Evolutionary conservation across 495 filamentous ascomycete genomes (phyloP).

Genomic region (Parmelia sp.): DNA sequence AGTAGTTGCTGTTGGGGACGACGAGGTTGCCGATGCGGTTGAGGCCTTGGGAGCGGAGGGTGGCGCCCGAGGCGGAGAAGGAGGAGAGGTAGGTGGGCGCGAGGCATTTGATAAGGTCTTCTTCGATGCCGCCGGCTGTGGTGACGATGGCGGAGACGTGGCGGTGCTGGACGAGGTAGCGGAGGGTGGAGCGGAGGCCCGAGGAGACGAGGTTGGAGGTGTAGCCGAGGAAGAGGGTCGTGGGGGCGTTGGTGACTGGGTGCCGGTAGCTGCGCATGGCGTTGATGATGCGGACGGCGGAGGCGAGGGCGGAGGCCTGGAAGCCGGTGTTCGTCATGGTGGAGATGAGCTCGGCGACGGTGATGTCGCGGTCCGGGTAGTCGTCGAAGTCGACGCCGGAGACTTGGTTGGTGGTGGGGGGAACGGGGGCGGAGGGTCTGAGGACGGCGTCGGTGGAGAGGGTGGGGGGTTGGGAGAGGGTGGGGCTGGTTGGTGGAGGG

Average conservation of each 20-base stretch:
- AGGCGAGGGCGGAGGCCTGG: slow-evolving; percentile 77
- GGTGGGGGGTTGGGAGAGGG: slow-evolving; percentile 38
- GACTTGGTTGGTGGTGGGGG: slow-evolving; percentile 63
- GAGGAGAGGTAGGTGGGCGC: slow-evolving; percentile 86
- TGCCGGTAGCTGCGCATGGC: slow-evolving; percentile 85
- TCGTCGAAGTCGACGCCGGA: slow-evolving; percentile 86
- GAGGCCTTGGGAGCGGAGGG: slow-evolving; percentile 71
- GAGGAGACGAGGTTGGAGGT: slow-evolving; percentile 96
- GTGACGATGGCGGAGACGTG: slow-evolving; percentile 91
- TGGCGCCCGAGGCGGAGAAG: slow-evolving; percentile 67
- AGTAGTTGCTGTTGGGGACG: slow-evolving; percentile 97
- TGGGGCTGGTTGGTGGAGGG: too few species aligned
- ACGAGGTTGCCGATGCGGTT: slow-evolving; percentile 94
- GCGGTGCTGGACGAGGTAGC: slow-evolving; percentile 84
- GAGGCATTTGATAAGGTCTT: slow-evolving; percentile 97
- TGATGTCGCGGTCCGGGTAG: slow-evolving; percentile 65
- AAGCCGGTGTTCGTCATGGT: slow-evolving; percentile 85
- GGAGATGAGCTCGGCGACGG: slow-evolving; percentile 74
- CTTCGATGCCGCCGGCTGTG: slow-evolving; percentile 93
- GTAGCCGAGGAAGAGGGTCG: slow-evolving; percentile 94
- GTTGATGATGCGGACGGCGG: slow-evolving; percentile 83
- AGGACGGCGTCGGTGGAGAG: slow-evolving; percentile 78
- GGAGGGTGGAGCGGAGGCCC: slow-evolving; percentile 81
- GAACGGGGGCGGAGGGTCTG: slow-evolving; percentile 78
- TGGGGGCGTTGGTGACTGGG: slow-evolving; percentile 61